Percentiles rank a stretch among this genome's conserved stretches.
Conservation (phyloP, 2,329 filamentous ascomycete genomes). For the Calonectria pauciramosa region DNA sequence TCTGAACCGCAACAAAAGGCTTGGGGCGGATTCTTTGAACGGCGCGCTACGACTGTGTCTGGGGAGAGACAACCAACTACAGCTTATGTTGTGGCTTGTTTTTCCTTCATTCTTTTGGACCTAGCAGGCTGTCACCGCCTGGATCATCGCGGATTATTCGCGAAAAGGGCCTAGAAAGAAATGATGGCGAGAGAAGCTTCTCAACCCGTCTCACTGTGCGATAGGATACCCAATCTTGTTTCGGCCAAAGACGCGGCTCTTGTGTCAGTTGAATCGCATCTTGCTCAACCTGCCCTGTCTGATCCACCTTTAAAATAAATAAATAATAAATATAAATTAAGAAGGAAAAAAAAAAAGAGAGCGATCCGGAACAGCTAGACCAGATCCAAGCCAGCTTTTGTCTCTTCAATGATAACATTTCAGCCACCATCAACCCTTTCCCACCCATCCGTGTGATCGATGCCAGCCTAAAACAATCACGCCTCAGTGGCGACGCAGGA, state of each 20-base stretch:
- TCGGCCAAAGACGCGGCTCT: neutral
- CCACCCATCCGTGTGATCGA: neutral
- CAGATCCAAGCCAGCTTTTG: neutral
- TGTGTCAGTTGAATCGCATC: slow-evolving; percentile 6
- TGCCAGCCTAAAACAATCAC: neutral
- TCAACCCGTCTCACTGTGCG: neutral
- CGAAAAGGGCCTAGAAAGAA: neutral
- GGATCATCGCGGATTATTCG: neutral
- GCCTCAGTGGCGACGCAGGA: neutral
- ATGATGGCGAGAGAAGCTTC: neutral
- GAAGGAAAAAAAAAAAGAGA: neutral
- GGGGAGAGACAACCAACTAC: neutral
- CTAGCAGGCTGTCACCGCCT: neutral
- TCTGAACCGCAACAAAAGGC: neutral
- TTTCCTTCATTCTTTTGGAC: neutral
- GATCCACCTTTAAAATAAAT: neutral
- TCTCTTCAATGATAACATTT: neutral
- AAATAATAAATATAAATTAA: no score
- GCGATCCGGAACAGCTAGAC: neutral
- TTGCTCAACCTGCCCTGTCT: neutral
- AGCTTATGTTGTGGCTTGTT: neutral
- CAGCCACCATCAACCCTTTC: neutral
- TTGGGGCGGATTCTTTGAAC: neutral
- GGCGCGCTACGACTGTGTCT: neutral
- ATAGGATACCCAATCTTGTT: neutral